Percentiles rank a stretch among this genome's conserved stretches.
phyloP scores from a whole-genome alignment of 257 asterid species.

The Solanum bulbocastanum region DNA sequence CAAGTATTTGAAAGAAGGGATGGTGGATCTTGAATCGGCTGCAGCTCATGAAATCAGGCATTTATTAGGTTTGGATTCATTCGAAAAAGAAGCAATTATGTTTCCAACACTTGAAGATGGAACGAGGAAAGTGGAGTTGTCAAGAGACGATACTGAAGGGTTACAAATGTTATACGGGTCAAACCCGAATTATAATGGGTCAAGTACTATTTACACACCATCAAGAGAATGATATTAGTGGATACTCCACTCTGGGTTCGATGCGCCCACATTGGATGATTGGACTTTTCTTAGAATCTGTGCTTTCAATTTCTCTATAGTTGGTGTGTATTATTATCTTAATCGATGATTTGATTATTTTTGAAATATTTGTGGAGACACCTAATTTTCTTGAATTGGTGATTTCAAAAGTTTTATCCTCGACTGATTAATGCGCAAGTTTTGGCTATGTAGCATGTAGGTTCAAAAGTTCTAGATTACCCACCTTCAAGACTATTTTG shows the following conservation, averaged over 20 bases:
- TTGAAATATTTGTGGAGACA: too few relatives aligned
- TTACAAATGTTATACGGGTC: conserved; percentile 66
- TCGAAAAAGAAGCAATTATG: conserved; percentile 60
- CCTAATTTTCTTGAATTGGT: too few relatives aligned
- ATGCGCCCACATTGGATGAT: not conserved
- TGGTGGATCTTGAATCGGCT: conserved; percentile 66
- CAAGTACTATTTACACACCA: conserved; percentile 27
- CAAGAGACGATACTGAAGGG: conserved; percentile 50
- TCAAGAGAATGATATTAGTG: conserved; percentile 22
- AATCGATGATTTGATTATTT: too few relatives aligned
- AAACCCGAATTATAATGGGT: conserved; percentile 52
- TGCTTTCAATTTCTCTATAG: too few relatives aligned
- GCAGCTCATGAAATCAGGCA: conserved; percentile 90
- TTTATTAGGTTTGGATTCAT: conserved; percentile 73
- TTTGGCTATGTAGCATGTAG: too few relatives aligned
- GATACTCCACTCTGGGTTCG: conserved; percentile 11
- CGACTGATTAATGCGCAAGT: too few relatives aligned
- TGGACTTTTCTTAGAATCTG: too few relatives aligned
- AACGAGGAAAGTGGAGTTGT: conserved; percentile 56
- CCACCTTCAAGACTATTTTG: too few relatives aligned
- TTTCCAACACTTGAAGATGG: conserved; percentile 54
- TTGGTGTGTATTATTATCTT: too few relatives aligned
- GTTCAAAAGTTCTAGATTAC: too few relatives aligned
- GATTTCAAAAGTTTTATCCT: too few relatives aligned
- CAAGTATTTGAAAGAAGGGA: conserved; percentile 15